Evolutionary conservation across 768 basidiomycete species (phyloP).

Genomic region (Nevesoporus exiguus): DNA sequence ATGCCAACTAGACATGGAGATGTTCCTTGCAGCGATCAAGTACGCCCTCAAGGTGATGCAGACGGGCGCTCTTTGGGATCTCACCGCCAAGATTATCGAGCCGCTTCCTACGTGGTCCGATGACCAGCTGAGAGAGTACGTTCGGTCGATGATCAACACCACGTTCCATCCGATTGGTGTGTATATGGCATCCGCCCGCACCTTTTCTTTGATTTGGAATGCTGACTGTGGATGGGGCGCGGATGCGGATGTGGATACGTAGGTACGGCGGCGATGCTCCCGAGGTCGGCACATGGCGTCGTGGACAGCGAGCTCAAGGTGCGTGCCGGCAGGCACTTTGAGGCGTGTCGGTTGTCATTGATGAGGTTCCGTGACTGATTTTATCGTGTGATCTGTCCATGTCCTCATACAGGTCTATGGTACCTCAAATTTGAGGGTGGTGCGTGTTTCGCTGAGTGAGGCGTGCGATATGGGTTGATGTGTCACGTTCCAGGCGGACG

Average conservation of each 20-base stretch:
- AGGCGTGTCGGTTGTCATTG: no score
- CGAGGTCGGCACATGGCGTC: conserved; percentile 12
- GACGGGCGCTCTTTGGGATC: conserved; percentile 11
- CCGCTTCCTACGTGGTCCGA: conserved; percentile 15
- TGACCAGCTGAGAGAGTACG: conserved; percentile 13
- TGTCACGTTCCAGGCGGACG: conserved; percentile 13
- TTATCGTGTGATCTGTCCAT: neutral
- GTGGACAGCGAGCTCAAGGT: conserved; percentile 17
- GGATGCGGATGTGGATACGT: no score
- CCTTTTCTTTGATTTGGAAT: no score
- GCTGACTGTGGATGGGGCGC: neutral
- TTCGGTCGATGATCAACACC: conserved; percentile 6
- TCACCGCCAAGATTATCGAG: conserved; percentile 9
- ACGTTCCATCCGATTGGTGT: conserved; percentile 8
- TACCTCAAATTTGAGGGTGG: conserved; percentile 13
- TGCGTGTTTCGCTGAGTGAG: neutral
- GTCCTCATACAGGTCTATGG: conserved; percentile 16
- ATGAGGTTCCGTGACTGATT: neutral
- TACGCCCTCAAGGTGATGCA: conserved; percentile 13
- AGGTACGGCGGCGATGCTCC: conserved; percentile 12
- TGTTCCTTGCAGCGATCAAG: conserved; percentile 16
- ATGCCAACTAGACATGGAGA: conserved; percentile 6
- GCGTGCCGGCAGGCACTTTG: no score
- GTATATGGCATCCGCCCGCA: no score
- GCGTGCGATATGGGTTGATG: neutral